These are phyloP conservation scores for Fusarium papillatum DNA, from an alignment of 2,329 filamentous ascomycete genomes.

Conservation along the genomic window DNA sequence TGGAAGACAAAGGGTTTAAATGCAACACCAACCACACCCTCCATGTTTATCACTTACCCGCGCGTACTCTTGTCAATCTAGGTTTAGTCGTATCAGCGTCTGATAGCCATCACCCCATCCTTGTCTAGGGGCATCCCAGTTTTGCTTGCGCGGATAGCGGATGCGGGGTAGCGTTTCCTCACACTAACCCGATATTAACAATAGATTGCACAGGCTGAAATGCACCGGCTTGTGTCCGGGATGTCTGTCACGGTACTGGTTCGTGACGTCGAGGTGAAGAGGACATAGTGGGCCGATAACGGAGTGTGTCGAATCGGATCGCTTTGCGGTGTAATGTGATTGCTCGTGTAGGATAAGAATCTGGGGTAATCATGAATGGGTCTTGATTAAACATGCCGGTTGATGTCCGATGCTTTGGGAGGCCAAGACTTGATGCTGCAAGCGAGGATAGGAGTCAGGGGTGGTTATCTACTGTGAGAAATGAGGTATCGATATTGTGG, in stretches of 20 bases:
- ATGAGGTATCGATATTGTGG: neutral
- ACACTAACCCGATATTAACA: neutral
- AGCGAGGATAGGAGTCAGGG: neutral
- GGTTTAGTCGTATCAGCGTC: neutral
- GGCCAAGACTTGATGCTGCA: neutral
- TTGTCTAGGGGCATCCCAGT: neutral
- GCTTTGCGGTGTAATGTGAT: neutral
- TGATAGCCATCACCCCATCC: neutral
- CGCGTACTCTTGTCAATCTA: neutral
- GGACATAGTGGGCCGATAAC: neutral
- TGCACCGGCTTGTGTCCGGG: neutral
- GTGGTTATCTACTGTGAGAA: neutral
- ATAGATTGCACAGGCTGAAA: neutral
- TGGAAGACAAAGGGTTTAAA: neutral
- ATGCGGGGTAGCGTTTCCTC: neutral
- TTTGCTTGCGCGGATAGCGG: neutral
- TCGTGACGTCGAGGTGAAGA: neutral
- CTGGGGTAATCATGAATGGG: neutral
- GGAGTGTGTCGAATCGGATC: neutral
- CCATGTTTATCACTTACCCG: neutral
- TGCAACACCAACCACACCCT: neutral
- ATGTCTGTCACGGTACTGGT: neutral
- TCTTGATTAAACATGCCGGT: neutral
- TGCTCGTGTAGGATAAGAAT: neutral
- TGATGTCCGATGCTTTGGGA: neutral